These are phyloP conservation scores for Asterionellopsis glacialis DNA, from an alignment of 108 stramenopile species.

Conservation along the genomic window DNA sequence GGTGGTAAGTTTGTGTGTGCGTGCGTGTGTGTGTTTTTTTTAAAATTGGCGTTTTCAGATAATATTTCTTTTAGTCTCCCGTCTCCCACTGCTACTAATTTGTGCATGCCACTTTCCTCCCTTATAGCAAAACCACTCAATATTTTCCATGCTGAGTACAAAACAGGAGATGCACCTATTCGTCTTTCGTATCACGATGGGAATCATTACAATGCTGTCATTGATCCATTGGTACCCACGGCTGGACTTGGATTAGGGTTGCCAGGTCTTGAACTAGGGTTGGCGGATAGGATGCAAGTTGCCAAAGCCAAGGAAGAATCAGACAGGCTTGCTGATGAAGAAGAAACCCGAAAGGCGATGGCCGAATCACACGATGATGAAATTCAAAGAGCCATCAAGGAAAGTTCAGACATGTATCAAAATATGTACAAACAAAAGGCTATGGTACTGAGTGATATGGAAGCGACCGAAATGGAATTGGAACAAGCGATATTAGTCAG, in stretches of 20 bases:
- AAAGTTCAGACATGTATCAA: constrained; percentile 30
- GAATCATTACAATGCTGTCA: constrained; percentile 83
- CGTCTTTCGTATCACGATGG: constrained; percentile 72
- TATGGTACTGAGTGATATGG: constrained; percentile 64
- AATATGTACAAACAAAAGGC: constrained; percentile 57
- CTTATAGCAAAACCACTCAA: constrained; percentile 51
- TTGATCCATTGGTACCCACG: constrained; percentile 75
- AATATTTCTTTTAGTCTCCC: too few species aligned
- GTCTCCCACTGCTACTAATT: too few species aligned
- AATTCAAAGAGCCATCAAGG: constrained; percentile 50
- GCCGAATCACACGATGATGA: constrained; percentile 49
- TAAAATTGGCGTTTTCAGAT: too few species aligned
- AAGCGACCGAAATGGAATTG: constrained; percentile 75
- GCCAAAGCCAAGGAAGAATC: constrained; percentile 63
- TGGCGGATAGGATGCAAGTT: constrained; percentile 77
- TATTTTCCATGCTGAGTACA: constrained; percentile 79
- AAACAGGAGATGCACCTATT: constrained; percentile 62
- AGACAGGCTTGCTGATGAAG: constrained; percentile 43
- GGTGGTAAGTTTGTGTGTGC: constrained; percentile 22
- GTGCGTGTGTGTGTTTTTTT: too few species aligned
- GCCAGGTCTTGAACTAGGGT: constrained; percentile 70
- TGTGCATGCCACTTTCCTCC: too few species aligned
- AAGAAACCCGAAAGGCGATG: constrained; percentile 43
- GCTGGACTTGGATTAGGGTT: constrained; percentile 79
- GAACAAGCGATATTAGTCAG: constrained; percentile 59